Conservation (phyloP, 345 rosid species). For the Euphorbia pulcherrima region DNA sequence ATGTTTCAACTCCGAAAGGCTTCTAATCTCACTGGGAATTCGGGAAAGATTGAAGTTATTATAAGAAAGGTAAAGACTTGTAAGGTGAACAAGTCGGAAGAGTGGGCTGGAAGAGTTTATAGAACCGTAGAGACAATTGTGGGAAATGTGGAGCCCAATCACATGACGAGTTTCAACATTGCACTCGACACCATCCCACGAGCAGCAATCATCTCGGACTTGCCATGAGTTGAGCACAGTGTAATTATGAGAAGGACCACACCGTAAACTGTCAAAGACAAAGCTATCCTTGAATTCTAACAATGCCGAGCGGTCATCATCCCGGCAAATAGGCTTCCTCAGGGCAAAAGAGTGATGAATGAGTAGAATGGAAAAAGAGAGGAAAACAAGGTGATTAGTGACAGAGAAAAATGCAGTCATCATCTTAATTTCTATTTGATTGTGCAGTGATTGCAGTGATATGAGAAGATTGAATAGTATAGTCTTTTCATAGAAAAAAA, state of each 20-base stretch:
- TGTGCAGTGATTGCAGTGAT: too few relatives aligned
- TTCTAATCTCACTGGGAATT: slow-evolving; percentile 3
- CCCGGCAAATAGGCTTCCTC: neutral
- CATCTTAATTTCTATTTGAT: too few relatives aligned
- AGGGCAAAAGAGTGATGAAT: neutral
- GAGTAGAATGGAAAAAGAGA: neutral
- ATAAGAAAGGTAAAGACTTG: slow-evolving; percentile 12
- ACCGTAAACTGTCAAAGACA: neutral
- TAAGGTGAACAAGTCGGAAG: slow-evolving; percentile 21
- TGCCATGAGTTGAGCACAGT: slow-evolving; percentile 8
- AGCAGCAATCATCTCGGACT: slow-evolving; percentile 10
- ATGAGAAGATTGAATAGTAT: too few relatives aligned
- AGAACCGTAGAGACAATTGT: slow-evolving; percentile 17
- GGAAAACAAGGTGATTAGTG: neutral
- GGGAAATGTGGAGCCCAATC: slow-evolving; percentile 8
- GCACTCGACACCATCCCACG: slow-evolving; percentile 22
- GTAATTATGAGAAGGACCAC: neutral
- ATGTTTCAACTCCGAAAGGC: neutral
- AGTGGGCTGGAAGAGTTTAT: slow-evolving; percentile 19
- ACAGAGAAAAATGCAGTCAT: too few relatives aligned
- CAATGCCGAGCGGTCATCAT: slow-evolving; percentile 3
- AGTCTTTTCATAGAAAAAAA: too few relatives aligned
- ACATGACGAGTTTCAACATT: neutral
- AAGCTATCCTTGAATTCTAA: slow-evolving; percentile 13
- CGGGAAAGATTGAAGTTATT: neutral